Evolutionary conservation across 1,139 yeast genomes (phyloP), one percentile per base, ranked within the genome.

Genomic region (Saccharomyces pastorianus): DNA sequence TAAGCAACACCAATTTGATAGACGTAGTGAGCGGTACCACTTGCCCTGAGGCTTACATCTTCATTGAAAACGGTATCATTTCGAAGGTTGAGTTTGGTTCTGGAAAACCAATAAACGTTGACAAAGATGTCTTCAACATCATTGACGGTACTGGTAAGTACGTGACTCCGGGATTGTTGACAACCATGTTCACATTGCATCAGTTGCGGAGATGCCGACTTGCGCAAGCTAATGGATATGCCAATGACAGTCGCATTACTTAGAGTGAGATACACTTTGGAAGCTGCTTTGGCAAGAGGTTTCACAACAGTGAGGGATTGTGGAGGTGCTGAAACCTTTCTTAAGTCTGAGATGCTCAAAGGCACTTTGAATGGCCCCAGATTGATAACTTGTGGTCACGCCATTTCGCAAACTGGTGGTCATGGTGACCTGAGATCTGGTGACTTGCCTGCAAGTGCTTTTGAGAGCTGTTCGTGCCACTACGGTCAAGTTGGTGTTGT

Each of bases 331-430:
- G 49, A 47, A 26, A 3, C 17, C 5, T 47, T 28, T n/a, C 13
- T 47, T 0, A 47, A 47, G 20, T 8, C 49, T 26, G 28, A 20
- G 4, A 23, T 6, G 4, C 42, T 14, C 2, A 5, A 17, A 1
- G 42, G 42, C 11, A 14, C 42, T 34, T 14, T 34, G 13, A 29
- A 17, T 2, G 56, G 56, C 1, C 55, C 56, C 7, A 48, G 56
- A 2, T 3, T 54, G 14, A 54, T 54, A n/a, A 54, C 55, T 23
- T 54, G 56, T 23, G 56, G 55, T 6, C 56, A 52, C 20, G 56
- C 56, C 2, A 52, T 54, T 26, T 54, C 56, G 13, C 56, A 54
- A 50, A 54, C 56, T 14, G 56, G 56, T 25, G 56, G 56, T 3
- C 56, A 54, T 41, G 56, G 56, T 9, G 56, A 54, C 31, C 49